Base-by-base conservation (phyloP, 1,284 basidiomycete genomes). In the Pseudozyma sp. region DNA sequence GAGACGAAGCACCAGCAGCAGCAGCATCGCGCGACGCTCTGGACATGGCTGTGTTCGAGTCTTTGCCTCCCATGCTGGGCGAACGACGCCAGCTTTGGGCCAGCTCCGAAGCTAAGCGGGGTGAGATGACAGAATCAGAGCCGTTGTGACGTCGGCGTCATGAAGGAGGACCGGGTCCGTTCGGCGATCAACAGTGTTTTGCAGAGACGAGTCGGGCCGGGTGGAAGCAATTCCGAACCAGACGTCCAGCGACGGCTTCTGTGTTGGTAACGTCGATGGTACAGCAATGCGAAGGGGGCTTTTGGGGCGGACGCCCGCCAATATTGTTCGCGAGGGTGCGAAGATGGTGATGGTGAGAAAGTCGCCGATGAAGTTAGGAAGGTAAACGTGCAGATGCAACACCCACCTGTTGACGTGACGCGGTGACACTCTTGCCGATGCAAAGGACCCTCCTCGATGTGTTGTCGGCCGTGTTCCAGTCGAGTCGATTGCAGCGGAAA, bases 51-150 rank as follows among this genome's bases (percentile, higher is more conserved):
- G 53, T 39, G 19, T 53, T 64, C 4, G 61, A 40, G 50, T 69
- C 67, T 44, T 69, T 69, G 40, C 67, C 67, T 29, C 67, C 67
- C 67, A 69, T 69, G 35, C 0, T 59, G 51, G 33, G 16, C 13
- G 14, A 43, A 17, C n/a, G 24, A 7, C 13, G 9, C 9, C 2
- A 24, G 17, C 43, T 44, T 14, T 19, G 31, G 5, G 5, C 19
- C 19, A 54, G 24, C 19, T 16, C 43, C 35, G 8, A 30, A 34
- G 30, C 19, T 35, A 42, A 30, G 33, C 35, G 17, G 9, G 24
- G 14, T 8, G 35, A 37, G 35, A 37, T 37, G 35, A 8, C 8
- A 37, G 35, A 37, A 37, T 37, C 8, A 37, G 8, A 8, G 35
- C 8, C 35, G 35, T 14, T 8, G 35, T 8, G 35, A 37, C 9